phyloP scores from a whole-genome alignment of 208 protist species.

The Naegleria gruberi region DNA sequence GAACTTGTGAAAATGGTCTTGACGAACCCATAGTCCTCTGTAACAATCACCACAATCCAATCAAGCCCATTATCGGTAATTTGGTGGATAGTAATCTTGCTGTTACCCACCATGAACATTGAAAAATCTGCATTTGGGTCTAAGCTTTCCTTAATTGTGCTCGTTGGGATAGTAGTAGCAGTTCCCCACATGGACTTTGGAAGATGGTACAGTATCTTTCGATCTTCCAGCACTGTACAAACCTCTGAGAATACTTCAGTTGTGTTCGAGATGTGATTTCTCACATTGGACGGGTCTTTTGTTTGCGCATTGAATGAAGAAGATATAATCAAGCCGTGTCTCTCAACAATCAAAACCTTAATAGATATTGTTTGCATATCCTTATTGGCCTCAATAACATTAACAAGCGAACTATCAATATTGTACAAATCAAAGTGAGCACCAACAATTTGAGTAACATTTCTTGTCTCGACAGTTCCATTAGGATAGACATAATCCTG shows the following conservation, averaged over 20 bases:
- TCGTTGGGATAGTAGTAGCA: neutral
- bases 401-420: neutral
- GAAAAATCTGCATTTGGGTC: neutral
- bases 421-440: neutral
- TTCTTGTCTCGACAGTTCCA: neutral
- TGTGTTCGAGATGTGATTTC: neutral
- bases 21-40: neutral
- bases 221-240: neutral
- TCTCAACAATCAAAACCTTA: neutral
- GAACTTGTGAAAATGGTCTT: neutral
- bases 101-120: neutral
- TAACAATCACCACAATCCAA: neutral
- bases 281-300: neutral
- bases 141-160: neutral
- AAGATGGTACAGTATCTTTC: neutral
- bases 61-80: neutral
- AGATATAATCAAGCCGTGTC: neutral
- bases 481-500: neutral
- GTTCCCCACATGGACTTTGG: too few relatives aligned
- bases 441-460: neutral
- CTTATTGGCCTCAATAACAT: neutral
- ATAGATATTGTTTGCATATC: neutral
- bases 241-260: neutral
- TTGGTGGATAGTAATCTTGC: neutral
- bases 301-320: neutral